Conservation (phyloP, 192 early-diverging fungal genomes). For the Coemansia erecta region DNA sequence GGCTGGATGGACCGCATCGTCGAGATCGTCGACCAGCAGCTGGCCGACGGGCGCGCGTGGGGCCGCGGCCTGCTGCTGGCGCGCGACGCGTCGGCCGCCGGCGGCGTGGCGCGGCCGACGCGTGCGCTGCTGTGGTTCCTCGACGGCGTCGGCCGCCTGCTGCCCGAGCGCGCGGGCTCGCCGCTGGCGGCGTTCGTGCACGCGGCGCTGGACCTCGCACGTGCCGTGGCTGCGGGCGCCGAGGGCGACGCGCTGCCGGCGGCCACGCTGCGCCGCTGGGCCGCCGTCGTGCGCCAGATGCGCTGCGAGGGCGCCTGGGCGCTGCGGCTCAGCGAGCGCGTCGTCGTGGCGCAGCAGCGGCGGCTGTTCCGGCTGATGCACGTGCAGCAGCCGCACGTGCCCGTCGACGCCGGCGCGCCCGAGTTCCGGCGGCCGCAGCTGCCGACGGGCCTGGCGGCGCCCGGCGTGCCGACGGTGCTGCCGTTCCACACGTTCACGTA, state of each 20-base stretch:
- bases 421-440: conserved; percentile 52
- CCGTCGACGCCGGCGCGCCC: conserved; percentile 3
- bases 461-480: conserved; percentile 77
- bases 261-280: conserved; percentile 17
- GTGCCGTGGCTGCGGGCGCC: neutral
- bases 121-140: conserved; percentile 32
- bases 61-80: conserved; percentile 57
- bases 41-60: conserved; percentile 63
- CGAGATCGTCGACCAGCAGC: conserved; percentile 76
- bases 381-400: conserved; percentile 12
- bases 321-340: conserved; percentile 62
- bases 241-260: conserved; percentile 10
- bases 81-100: conserved; percentile 9
- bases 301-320: conserved; percentile 76
- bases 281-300: conserved; percentile 26
- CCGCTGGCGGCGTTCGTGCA: conserved; percentile 29
- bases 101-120: conserved; percentile 15
- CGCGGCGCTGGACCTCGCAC: conserved; percentile 10
- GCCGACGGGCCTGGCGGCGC: conserved; percentile 55
- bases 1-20: conserved; percentile 77
- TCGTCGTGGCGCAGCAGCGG: conserved; percentile 60
- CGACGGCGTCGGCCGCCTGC: conserved; percentile 24
- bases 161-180: conserved; percentile 21
- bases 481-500: conserved; percentile 97
- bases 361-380: conserved; percentile 57